Base-by-base conservation (phyloP, 1,139 yeast genomes). In the Waltiozyma sp. region DNA sequence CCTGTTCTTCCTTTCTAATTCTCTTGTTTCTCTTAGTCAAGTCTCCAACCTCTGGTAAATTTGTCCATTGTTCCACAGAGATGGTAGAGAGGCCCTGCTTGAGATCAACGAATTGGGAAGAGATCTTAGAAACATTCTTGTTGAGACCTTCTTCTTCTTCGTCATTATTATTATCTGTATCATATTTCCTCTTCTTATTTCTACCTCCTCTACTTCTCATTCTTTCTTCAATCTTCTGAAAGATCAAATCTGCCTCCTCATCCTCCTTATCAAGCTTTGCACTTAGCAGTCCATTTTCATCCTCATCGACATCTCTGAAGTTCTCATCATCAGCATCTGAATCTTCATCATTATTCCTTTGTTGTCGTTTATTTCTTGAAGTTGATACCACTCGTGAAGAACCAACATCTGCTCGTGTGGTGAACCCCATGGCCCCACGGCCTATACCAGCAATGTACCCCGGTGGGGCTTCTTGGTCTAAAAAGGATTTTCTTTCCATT, bases 371-470 rank as follows among this genome's bases (percentile, higher is more conserved):
- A 14, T 31, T 16, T n/a, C 28, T 5, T 14, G 14, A 4, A 39
- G 34, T 38, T 48, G 35, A 7, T 45, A 47, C 18, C 40, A 43
- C 7, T 54, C 53, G 4, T 50, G 34, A 31, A n/a, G 34, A 31
- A 4, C 34, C 34, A 31, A 31, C 64, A 51, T 83, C 94, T 2
- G 91, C 84, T 47, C 87, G 73, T 0, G 95, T 85, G 0, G 91
- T 78, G 60, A 89, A 89, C 1, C 97, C 97, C 0, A 86, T 76
- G 2, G 97, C 98, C 16, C 98, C 98, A 57, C 98, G 70, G 0
- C 97, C 98, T 9, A 88, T 65, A 28, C 98, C 98, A 2, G 97
- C 84, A 36, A 88, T 75, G 58, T 91, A 91, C 7, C 95, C 95
- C 3, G 82, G 76, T 0, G 98, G 98, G 0, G 97, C 82, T 49